A percentile compares a stretch with the other conserved stretches of the same genome.
Evolutionary conservation across 768 basidiomycete genomes (phyloP).

Genomic region (Dictyophora rubrovolvata): DNA sequence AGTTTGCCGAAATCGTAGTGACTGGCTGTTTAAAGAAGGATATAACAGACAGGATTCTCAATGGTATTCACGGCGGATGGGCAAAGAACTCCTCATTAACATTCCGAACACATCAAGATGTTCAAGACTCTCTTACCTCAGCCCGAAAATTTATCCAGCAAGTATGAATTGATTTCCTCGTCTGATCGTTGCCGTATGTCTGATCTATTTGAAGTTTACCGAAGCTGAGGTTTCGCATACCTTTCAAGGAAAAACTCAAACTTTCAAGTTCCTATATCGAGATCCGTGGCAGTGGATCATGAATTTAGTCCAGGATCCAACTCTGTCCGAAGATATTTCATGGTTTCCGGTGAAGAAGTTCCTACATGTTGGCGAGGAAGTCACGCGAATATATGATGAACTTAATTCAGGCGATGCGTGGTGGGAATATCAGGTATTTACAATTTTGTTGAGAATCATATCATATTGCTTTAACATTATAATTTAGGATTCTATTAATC

Average conservation of each 20-base stretch:
- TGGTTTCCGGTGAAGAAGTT: slow-evolving; percentile 19
- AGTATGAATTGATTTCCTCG: too few species aligned
- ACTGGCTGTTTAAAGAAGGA: slow-evolving; percentile 10
- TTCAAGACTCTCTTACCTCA: too few species aligned
- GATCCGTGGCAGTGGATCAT: slow-evolving; percentile 23
- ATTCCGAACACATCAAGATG: too few species aligned
- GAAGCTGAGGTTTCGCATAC: slow-evolving; percentile 8
- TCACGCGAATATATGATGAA: slow-evolving; percentile 19
- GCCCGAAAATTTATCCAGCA: too few species aligned
- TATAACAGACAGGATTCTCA: slow-evolving; percentile 10
- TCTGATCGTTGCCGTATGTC: too few species aligned
- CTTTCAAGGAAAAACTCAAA: slow-evolving; percentile 12
- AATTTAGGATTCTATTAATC: neutral
- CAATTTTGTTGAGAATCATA: neutral
- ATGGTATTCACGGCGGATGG: slow-evolving; percentile 14
- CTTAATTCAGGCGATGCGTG: slow-evolving; percentile 22
- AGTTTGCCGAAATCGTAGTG: slow-evolving; percentile 19
- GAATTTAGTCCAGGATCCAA: slow-evolving; percentile 14
- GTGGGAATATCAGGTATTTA: slow-evolving; percentile 21
- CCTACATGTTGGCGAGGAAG: slow-evolving; percentile 13
- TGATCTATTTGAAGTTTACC: slow-evolving; percentile 14
- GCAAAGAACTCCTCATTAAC: too few species aligned
- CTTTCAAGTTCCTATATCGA: slow-evolving; percentile 19
- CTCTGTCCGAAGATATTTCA: slow-evolving; percentile 11
- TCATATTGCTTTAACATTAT: neutral